Evolutionary conservation across 345 rosid species (phyloP).

Genomic region (Gossypium anomalum): DNA sequence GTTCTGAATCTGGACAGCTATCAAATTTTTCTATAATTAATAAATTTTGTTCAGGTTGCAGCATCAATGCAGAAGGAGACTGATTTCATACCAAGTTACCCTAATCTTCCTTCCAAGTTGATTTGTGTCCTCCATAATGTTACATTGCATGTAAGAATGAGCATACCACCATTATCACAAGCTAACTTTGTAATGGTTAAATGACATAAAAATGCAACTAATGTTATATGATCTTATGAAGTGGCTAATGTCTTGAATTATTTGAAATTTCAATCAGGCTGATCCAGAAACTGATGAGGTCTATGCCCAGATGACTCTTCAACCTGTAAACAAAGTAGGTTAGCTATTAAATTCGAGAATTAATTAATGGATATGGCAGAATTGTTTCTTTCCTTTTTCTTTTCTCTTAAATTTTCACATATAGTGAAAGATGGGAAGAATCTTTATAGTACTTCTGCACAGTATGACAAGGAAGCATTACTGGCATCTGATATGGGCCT

Average conservation of each 20-base stretch:
- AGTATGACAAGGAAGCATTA: constrained; percentile 85
- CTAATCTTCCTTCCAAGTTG: constrained; percentile 70
- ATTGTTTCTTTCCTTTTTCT: background rate
- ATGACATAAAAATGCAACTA: background rate
- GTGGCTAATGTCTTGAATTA: background rate
- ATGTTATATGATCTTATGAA: background rate
- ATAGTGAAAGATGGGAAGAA: constrained; percentile 9
- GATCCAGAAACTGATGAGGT: constrained; percentile 74
- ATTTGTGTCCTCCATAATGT: constrained; percentile 67
- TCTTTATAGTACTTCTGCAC: constrained; percentile 23
- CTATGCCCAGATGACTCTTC: constrained; percentile 81
- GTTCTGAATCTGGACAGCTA: constrained; percentile 15
- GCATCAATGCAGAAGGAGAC: constrained; percentile 75
- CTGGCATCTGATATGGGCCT: constrained; percentile 81
- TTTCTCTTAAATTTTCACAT: background rate
- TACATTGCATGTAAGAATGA: constrained; percentile 58
- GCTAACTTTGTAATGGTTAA: background rate
- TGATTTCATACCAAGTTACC: constrained; percentile 64
- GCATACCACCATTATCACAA: constrained; percentile 15
- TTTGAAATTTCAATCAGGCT: constrained; percentile 42
- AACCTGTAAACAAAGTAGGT: constrained; percentile 74
- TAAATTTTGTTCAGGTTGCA: constrained; percentile 49
- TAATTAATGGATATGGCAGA: background rate
- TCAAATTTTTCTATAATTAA: constrained; percentile 10
- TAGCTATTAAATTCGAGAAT: constrained; percentile 28